Percentiles rank a stretch among this genome's conserved stretches.
Conservation (phyloP, 306 rosid species). For the Gastrolobium bilobum region DNA sequence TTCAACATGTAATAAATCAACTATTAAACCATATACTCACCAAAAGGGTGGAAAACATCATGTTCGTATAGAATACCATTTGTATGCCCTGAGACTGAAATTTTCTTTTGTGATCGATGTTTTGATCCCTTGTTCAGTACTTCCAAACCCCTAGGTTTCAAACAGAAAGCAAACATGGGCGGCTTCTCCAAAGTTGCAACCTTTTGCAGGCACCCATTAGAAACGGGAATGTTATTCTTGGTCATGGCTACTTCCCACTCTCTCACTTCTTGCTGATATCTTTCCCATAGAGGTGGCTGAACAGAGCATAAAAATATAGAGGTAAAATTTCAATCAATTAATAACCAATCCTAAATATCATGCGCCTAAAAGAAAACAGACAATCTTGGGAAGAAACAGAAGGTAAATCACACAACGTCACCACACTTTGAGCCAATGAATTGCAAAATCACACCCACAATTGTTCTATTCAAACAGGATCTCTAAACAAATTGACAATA, state of each 20-base stretch:
- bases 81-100: constrained; percentile 65
- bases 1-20: background rate
- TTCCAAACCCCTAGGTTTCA: constrained; percentile 87
- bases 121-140: constrained; percentile 75
- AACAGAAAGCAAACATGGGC: constrained; percentile 84
- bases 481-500: background rate
- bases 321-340: background rate
- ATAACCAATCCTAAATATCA: background rate
- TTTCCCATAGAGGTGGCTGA: constrained; percentile 82
- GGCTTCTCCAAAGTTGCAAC: constrained; percentile 72
- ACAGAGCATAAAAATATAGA: constrained; percentile 21
- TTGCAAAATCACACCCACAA: background rate
- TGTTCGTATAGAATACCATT: constrained; percentile 59
- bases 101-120: constrained; percentile 75
- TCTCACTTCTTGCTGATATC: constrained; percentile 69
- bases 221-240: constrained; percentile 52
- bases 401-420: background rate
- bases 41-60: constrained; percentile 67
- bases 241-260: constrained; percentile 75
- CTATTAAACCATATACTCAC: constrained; percentile 50
- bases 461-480: background rate
- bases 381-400: background rate
- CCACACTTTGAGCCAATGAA: background rate
- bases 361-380: constrained; percentile 5
- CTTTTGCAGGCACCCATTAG: constrained; percentile 66